Percentiles rank a stretch among this genome's conserved stretches.
Evolutionary conservation across 129 eudicot species (phyloP).

Genomic region (Mikania micrantha): DNA sequence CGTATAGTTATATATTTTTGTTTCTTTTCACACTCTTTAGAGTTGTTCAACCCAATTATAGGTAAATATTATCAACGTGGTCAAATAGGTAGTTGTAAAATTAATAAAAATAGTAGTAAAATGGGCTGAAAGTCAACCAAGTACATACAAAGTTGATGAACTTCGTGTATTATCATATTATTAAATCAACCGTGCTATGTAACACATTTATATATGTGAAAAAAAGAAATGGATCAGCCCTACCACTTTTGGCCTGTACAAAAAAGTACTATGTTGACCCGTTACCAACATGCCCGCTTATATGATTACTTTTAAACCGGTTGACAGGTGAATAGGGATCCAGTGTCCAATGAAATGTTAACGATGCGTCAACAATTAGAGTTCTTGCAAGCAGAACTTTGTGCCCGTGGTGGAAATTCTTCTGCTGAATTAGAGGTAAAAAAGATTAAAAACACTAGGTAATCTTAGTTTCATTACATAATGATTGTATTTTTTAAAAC

Average conservation of each 20-base stretch:
- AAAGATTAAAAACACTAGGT: not conserved
- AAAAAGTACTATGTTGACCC: not conserved
- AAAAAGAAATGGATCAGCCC: not conserved
- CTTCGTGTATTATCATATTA: not conserved
- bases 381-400: constrained; percentile 95
- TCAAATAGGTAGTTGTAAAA: not conserved
- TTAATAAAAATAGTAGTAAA: not conserved
- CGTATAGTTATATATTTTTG: not conserved
- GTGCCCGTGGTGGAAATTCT: constrained; percentile 90
- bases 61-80: not conserved
- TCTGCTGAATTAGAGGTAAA: constrained; percentile 72
- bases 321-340: constrained; percentile 89
- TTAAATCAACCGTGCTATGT: not conserved
- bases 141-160: not conserved
- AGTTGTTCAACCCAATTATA: not conserved
- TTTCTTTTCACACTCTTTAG: not conserved
- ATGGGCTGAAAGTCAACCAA: not conserved
- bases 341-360: constrained; percentile 90
- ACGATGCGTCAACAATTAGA: constrained; percentile 97
- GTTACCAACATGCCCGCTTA: constrained; percentile 4
- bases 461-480: not conserved
- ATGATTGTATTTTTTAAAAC: not conserved
- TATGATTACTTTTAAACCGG: not conserved
- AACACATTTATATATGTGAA: not conserved
- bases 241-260: not conserved